Percentiles rank a stretch among this genome's conserved stretches.
Evolutionary conservation across 2,329 filamentous ascomycete species (phyloP).

Genomic region (Sarocladium brachiariae): DNA sequence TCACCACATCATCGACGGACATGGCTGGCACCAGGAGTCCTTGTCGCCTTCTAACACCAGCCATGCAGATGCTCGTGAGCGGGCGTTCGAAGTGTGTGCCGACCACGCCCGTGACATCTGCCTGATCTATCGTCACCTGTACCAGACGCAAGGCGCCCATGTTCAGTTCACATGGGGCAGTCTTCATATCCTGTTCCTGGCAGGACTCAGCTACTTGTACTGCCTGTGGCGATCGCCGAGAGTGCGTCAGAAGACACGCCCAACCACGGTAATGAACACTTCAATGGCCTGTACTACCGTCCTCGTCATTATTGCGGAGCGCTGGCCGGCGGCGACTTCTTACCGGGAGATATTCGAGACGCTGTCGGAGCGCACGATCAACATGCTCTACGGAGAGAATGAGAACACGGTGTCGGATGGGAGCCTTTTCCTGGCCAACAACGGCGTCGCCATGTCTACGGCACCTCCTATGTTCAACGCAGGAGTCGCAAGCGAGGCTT

Average conservation of each 20-base stretch:
- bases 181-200: constrained; percentile 28
- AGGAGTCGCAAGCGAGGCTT: neutral
- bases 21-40: neutral
- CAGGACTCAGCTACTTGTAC: constrained; percentile 27
- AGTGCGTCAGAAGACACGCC: neutral
- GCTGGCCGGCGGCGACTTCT: constrained; percentile 24
- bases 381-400: constrained; percentile 24
- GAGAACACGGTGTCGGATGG: neutral
- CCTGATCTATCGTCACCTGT: constrained; percentile 26
- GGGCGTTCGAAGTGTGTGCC: constrained; percentile 4
- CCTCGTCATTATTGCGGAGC: constrained; percentile 27
- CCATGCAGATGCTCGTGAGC: neutral
- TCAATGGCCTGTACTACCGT: constrained; percentile 22
- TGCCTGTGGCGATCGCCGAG: constrained; percentile 18
- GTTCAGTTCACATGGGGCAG: constrained; percentile 23
- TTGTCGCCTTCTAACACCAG: neutral
- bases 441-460: neutral
- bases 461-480: neutral
- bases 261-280: constrained; percentile 11
- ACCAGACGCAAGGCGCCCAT: constrained; percentile 17
- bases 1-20: constrained; percentile 15
- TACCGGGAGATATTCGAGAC: constrained; percentile 27
- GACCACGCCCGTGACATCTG: constrained; percentile 22
- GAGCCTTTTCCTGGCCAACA: neutral
- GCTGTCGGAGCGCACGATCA: constrained; percentile 21